Evolutionary conservation across 805 yeast species (phyloP).

Genomic region (Saturnispora quitensis): DNA sequence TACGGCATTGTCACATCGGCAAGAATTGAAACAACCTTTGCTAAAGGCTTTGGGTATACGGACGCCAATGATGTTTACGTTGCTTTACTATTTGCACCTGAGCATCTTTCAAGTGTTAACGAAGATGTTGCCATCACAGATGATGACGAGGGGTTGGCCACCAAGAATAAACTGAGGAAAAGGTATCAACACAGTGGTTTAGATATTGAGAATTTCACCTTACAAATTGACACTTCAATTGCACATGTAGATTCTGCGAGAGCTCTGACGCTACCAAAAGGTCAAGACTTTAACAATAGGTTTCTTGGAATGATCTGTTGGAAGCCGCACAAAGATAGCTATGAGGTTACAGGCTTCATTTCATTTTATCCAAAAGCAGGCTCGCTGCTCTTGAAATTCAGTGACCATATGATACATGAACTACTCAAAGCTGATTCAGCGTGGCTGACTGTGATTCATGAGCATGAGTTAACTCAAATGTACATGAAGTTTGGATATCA

Average conservation of each 20-base stretch:
- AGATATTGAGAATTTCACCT: slow-evolving; percentile 11
- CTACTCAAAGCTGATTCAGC: slow-evolving; percentile 16
- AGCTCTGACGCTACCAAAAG: slow-evolving; percentile 17
- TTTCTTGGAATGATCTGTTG: slow-evolving; percentile 30
- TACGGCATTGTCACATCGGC: slow-evolving; percentile 34
- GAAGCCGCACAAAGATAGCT: slow-evolving; percentile 21
- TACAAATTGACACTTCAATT: neutral
- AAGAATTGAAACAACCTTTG: slow-evolving; percentile 30
- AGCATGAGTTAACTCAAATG: slow-evolving; percentile 40
- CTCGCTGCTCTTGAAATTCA: slow-evolving; percentile 16
- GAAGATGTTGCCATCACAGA: slow-evolving; percentile 7
- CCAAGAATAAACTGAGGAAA: slow-evolving; percentile 15
- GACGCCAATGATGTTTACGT: neutral
- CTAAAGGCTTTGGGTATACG: slow-evolving; percentile 18
- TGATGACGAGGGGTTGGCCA: slow-evolving; percentile 16
- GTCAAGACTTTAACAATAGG: slow-evolving; percentile 20
- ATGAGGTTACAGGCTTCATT: slow-evolving; percentile 45
- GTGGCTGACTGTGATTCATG: slow-evolving; percentile 36
- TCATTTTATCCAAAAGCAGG: slow-evolving; percentile 38
- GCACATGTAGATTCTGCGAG: neutral
- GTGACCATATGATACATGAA: slow-evolving; percentile 12
- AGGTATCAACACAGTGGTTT: slow-evolving; percentile 13
- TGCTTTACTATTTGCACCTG: slow-evolving; percentile 1
- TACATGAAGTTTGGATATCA: slow-evolving; percentile 36
- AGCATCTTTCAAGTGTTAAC: slow-evolving; percentile 11